These are phyloP conservation scores for Cystofilobasidium macerans DNA, from an alignment of 768 basidiomycete genomes.

Conservation along the genomic window DNA sequence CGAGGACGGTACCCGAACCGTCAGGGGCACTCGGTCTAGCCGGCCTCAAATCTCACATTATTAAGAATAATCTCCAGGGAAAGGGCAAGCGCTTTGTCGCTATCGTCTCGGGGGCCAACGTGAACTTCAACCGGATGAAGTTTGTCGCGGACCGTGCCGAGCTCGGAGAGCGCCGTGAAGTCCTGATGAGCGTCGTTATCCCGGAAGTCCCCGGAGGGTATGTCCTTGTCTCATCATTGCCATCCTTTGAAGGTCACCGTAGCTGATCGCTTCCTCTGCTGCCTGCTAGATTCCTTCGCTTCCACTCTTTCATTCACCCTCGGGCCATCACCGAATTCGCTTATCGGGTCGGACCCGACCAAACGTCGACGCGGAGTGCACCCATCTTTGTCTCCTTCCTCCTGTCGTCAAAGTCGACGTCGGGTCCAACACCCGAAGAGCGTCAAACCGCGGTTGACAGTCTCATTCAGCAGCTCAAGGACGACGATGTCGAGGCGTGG, in stretches of 20 bases:
- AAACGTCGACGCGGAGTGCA: conserved; percentile 52
- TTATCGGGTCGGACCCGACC: conserved; percentile 54
- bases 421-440: conserved; percentile 38
- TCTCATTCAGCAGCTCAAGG: conserved; percentile 54
- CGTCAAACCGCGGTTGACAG: conserved; percentile 39
- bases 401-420: conserved; percentile 47
- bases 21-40: conserved; percentile 88
- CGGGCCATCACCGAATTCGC: conserved; percentile 90
- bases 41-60: conserved; percentile 77
- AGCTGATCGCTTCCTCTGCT: neutral
- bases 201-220: conserved; percentile 87
- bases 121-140: conserved; percentile 93
- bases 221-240: conserved; percentile 28
- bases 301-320: conserved; percentile 79
- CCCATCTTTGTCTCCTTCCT: conserved; percentile 87
- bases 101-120: conserved; percentile 90
- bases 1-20: conserved; percentile 89
- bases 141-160: conserved; percentile 99
- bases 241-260: conserved; percentile 9
- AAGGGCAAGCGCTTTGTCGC: conserved; percentile 80
- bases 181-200: conserved; percentile 82
- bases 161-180: conserved; percentile 89
- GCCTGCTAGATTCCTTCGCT: conserved; percentile 59
- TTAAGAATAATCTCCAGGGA: conserved; percentile 66
- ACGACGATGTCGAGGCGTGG: conserved; percentile 62